Evolutionary conservation across 768 basidiomycete species (phyloP).

Genomic region (Lanmaoa pseudosensibilis): DNA sequence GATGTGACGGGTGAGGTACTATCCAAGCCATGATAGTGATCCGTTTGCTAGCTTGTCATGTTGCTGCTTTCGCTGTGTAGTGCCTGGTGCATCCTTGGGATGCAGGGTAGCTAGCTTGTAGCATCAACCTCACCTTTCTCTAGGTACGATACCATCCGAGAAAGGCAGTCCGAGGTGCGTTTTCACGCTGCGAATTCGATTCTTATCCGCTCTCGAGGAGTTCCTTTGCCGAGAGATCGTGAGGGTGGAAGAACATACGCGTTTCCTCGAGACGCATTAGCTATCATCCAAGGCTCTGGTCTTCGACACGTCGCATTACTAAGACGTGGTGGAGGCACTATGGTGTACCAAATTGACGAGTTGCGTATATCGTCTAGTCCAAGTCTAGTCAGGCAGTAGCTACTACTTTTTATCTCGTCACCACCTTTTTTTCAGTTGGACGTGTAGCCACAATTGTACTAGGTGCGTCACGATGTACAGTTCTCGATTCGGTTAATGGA

Average conservation of each 20-base stretch:
- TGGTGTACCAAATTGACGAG: neutral
- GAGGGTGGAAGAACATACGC: slow-evolving; percentile 51
- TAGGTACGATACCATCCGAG: slow-evolving; percentile 54
- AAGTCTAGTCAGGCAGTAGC: neutral
- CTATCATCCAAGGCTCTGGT: slow-evolving; percentile 42
- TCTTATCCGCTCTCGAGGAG: slow-evolving; percentile 38
- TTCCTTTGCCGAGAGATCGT: slow-evolving; percentile 49
- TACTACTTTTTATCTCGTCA: too few species aligned
- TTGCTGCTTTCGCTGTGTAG: slow-evolving; percentile 12
- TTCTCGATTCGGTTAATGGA: neutral
- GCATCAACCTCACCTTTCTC: neutral
- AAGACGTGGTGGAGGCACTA: neutral
- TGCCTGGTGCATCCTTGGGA: too few species aligned
- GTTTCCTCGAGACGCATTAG: slow-evolving; percentile 55
- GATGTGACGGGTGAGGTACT: slow-evolving; percentile 28
- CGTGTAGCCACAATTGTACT: neutral
- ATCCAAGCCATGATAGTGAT: neutral
- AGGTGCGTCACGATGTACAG: neutral
- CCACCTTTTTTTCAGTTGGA: too few species aligned
- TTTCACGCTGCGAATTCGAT: neutral
- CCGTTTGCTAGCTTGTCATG: neutral
- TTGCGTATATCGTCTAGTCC: neutral
- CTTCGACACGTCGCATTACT: neutral
- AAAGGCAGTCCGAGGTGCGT: slow-evolving; percentile 53
- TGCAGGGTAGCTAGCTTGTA: neutral